Evolutionary conservation across 768 basidiomycete species (phyloP).

Genomic region (Daedaleopsis nitida): DNA sequence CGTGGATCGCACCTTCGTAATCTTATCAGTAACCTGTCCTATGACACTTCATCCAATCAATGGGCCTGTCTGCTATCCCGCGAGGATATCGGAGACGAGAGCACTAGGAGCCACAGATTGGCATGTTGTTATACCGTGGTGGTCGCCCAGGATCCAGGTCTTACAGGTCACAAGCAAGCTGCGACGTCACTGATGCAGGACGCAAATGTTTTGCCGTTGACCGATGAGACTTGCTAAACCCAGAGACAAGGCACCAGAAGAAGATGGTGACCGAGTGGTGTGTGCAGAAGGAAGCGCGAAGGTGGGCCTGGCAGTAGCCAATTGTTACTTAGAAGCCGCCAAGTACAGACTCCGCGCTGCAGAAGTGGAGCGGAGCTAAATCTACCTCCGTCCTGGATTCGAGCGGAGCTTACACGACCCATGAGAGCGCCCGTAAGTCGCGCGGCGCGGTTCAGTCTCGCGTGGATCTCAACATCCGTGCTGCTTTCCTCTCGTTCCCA

Average conservation of each 20-base stretch:
- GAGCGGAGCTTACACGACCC: background rate
- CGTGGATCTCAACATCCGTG: conserved; percentile 15
- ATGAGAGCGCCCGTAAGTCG: conserved; percentile 11
- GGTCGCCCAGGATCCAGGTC: background rate
- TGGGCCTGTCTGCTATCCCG: background rate
- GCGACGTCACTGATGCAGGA: no score
- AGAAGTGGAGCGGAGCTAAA: background rate
- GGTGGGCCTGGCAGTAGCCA: no score
- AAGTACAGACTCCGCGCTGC: background rate
- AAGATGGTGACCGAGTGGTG: background rate
- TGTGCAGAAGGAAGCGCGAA: background rate
- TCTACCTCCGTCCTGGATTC: background rate
- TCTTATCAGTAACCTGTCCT: conserved; percentile 10
- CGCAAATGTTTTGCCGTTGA: background rate
- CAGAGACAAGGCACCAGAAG: background rate
- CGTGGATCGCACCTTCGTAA: background rate
- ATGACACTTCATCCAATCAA: background rate
- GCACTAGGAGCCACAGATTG: background rate
- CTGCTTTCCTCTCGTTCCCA: conserved; percentile 13
- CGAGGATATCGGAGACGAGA: background rate
- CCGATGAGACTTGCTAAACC: background rate
- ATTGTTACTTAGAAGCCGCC: background rate
- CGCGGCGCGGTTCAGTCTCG: conserved; percentile 8
- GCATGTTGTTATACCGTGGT: background rate
- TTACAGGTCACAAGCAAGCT: background rate